phyloP scores from a whole-genome alignment of 441 rosid species.

The Populus hybrid region DNA sequence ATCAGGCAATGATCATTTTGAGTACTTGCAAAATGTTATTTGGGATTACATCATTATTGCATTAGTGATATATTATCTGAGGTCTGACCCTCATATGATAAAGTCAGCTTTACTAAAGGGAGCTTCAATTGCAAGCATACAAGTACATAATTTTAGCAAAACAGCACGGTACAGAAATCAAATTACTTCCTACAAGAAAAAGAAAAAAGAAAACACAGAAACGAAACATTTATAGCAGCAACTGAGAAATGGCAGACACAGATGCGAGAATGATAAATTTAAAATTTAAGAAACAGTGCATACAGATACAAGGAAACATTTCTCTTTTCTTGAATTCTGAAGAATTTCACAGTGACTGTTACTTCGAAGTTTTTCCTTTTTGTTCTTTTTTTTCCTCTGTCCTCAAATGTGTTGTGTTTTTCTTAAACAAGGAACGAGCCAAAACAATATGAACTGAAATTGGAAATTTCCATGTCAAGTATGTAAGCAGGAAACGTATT shows the following conservation, averaged over 20 bases:
- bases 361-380: neutral
- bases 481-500: neutral
- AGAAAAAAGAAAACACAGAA: neutral
- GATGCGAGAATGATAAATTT: neutral
- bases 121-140: neutral
- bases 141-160: neutral
- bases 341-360: neutral
- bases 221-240: neutral
- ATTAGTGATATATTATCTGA: neutral
- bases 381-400: neutral
- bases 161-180: neutral
- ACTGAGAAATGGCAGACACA: neutral
- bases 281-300: neutral
- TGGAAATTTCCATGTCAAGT: neutral
- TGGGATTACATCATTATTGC: neutral
- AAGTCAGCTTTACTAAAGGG: neutral
- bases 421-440: neutral
- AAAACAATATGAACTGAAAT: neutral
- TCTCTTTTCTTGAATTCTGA: neutral
- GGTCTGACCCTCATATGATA: neutral
- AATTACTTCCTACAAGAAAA: neutral
- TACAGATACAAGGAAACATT: neutral
- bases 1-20: constrained; percentile 22
- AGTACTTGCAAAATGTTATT: neutral
- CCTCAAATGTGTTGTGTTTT: neutral